Conservation (phyloP, 768 basidiomycete genomes). For the Polyporus arcularius region DNA sequence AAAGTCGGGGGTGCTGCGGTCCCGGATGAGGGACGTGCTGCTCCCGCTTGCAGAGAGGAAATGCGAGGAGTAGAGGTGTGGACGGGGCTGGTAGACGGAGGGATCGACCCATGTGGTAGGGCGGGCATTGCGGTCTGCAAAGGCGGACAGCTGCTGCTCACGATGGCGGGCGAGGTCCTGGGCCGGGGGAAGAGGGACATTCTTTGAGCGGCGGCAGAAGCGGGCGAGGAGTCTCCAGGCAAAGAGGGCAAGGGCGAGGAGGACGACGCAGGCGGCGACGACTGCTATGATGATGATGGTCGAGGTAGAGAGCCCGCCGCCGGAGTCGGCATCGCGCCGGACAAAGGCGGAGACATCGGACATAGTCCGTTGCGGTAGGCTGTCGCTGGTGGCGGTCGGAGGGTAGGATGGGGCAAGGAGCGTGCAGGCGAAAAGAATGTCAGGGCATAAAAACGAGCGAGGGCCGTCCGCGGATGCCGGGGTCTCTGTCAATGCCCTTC, state of each 20-base stretch:
- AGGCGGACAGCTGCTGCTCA: slow-evolving; percentile 47
- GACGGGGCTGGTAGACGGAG: slow-evolving; percentile 13
- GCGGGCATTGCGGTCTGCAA: slow-evolving; percentile 32
- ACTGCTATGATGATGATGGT: slow-evolving; percentile 53
- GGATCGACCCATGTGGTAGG: slow-evolving; percentile 26
- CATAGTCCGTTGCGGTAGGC: slow-evolving; percentile 1
- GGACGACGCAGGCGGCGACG: slow-evolving; percentile 45
- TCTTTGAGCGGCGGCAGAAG: slow-evolving; percentile 29
- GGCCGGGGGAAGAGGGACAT: slow-evolving; percentile 60
- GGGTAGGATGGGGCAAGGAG: background rate
- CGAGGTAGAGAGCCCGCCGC: slow-evolving; percentile 23
- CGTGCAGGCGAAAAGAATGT: slow-evolving; percentile 4
- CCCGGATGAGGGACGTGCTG: slow-evolving; percentile 22
- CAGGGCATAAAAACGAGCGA: background rate
- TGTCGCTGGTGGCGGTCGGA: background rate
- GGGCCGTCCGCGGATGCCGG: background rate
- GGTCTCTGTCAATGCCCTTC: background rate
- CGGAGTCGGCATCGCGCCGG: slow-evolving; percentile 17
- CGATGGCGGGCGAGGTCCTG: slow-evolving; percentile 67
- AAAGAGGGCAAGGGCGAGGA: slow-evolving; percentile 39
- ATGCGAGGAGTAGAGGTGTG: slow-evolving; percentile 3
- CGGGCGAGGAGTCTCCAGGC: slow-evolving; percentile 41
- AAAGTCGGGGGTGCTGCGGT: slow-evolving; percentile 7
- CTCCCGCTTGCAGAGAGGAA: slow-evolving; percentile 21
- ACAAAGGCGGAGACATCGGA: slow-evolving; percentile 10